These are phyloP conservation scores for Pythium sp. DNA, from an alignment of 352 stramenopile genomes.

Conservation along the genomic window DNA sequence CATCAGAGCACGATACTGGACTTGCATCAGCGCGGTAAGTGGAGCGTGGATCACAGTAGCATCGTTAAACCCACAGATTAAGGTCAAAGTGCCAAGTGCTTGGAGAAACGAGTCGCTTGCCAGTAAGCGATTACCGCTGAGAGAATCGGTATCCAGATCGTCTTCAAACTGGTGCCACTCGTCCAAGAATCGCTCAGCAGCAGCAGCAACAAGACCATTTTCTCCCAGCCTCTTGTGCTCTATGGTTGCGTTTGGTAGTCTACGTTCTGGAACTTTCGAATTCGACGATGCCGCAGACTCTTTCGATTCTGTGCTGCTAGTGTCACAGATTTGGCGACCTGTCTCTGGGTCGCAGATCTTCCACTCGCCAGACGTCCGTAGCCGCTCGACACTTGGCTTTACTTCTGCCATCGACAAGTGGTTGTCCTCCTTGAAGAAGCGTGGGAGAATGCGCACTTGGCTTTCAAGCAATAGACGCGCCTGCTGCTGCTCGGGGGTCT, in stretches of 20 bases:
- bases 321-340: conserved; percentile 27
- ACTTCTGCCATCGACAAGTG: conserved; percentile 33
- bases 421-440: conserved; percentile 64
- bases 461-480: conserved; percentile 49
- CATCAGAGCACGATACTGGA: conserved; percentile 16
- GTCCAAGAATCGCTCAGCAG: conserved; percentile 1
- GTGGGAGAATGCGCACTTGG: conserved; percentile 55
- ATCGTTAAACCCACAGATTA: background rate
- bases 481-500: conserved; percentile 69
- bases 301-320: background rate
- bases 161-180: conserved; percentile 5
- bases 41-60: background rate
- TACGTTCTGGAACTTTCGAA: conserved; percentile 5
- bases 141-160: background rate
- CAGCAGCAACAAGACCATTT: background rate
- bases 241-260: background rate
- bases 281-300: background rate
- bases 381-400: conserved; percentile 63
- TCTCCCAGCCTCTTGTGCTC: too few species aligned
- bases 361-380: conserved; percentile 80
- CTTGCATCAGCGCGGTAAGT: conserved; percentile 8
- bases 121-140: background rate
- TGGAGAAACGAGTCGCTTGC: conserved; percentile 5
- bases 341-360: conserved; percentile 84
- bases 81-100: background rate